A percentile compares a stretch with the other conserved stretches of the same genome.
These are phyloP conservation scores for Mortierella sp. DNA, from an alignment of 371 early-diverging fungal species.

Conservation along the genomic window DNA sequence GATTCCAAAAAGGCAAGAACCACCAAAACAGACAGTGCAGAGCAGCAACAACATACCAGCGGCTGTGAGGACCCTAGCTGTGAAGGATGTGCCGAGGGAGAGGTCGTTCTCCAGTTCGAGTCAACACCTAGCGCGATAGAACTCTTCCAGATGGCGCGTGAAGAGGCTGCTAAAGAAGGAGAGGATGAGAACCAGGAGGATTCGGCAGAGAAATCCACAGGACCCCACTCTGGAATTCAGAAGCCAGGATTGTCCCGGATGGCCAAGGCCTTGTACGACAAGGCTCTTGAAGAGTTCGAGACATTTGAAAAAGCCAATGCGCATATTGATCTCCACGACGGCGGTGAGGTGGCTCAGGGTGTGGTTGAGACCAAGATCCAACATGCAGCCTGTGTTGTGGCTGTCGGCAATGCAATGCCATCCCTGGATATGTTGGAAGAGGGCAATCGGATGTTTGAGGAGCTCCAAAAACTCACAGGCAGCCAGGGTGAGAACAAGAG, in stretches of 20 bases:
- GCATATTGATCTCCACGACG: conserved; percentile 34
- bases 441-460: conserved; percentile 34
- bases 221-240: not conserved
- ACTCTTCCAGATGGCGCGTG: conserved; percentile 65
- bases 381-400: conserved; percentile 42
- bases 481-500: no score
- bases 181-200: not conserved
- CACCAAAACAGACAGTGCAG: conserved; percentile 1
- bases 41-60: conserved; percentile 49
- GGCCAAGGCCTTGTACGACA: conserved; percentile 63
- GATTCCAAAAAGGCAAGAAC: conserved; percentile 40
- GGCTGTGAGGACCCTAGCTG: conserved; percentile 64
- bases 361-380: conserved; percentile 34
- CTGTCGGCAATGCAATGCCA: conserved; percentile 36
- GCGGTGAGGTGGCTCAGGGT: conserved; percentile 11
- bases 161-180: conserved; percentile 53
- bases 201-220: conserved; percentile 15
- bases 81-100: conserved; percentile 69
- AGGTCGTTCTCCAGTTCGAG: conserved; percentile 67
- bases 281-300: conserved; percentile 66
- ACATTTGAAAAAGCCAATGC: conserved; percentile 52
- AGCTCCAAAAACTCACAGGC: conserved; percentile 5
- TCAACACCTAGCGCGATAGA: conserved; percentile 61
- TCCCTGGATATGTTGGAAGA: conserved; percentile 46
- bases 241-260: conserved; percentile 42